Conservation (phyloP, 768 basidiomycete species). For the Tylopilus balloui region DNA sequence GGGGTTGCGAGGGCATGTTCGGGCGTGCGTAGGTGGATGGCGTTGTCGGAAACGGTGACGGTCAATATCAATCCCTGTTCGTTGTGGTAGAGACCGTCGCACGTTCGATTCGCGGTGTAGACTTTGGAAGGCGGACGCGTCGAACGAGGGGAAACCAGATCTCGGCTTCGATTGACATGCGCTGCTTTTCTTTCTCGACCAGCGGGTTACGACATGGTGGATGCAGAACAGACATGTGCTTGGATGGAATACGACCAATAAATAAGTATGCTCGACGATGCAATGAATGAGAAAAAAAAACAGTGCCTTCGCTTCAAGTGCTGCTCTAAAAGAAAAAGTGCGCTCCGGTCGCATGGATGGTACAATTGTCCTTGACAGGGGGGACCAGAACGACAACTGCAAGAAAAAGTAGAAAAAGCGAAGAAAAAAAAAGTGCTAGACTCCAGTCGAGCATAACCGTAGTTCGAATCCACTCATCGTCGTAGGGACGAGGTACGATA, state of each 20-base stretch:
- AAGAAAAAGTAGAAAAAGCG: not conserved
- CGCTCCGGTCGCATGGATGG: constrained; percentile 1
- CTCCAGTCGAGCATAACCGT: not conserved
- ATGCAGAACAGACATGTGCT: not conserved
- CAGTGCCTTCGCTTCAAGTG: not conserved
- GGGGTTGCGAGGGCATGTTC: not conserved
- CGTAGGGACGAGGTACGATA: not conserved
- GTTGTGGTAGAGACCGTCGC: too few relatives aligned
- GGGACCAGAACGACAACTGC: not conserved
- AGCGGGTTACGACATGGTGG: not conserved
- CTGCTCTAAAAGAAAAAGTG: not conserved
- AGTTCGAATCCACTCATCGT: not conserved
- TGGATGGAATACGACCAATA: constrained; percentile 1
- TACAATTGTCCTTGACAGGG: constrained; percentile 5
- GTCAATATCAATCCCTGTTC: too few relatives aligned
- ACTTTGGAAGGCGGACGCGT: too few relatives aligned
- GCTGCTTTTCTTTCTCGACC: not conserved
- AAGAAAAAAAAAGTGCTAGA: not conserved
- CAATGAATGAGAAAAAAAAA: constrained; percentile 2
- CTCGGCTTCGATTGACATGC: not conserved
- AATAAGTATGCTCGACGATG: constrained; percentile 20
- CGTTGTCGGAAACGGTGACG: too few relatives aligned
- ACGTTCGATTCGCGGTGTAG: too few relatives aligned
- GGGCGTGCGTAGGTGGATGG: too few relatives aligned
- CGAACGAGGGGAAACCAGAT: too few relatives aligned